Base-by-base conservation (phyloP, 2,329 filamentous ascomycete species). In the Hymenoscyphus occultus region DNA sequence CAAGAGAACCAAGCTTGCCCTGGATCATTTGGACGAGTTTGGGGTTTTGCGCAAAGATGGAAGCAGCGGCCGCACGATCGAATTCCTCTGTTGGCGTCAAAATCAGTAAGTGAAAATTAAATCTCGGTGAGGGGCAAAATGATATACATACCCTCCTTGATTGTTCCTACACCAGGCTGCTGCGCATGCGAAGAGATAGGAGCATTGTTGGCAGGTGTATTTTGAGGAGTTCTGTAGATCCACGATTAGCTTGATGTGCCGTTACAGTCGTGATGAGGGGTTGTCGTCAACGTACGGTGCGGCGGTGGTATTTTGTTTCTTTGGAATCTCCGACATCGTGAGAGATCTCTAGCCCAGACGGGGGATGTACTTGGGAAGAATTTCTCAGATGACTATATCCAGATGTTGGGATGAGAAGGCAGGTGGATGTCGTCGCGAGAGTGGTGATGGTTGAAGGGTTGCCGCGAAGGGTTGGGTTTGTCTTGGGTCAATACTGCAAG, bases 131-230 rank as follows among this genome's bases (percentile, higher is more conserved):
- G 70, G 68, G 71, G 70, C 67, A 69, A 71, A 69, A 66, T 56
- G 61, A 65, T 67, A 60, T 51, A 83, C 86, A 79, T 81, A 98
- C 95, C 95, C 88, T 99, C 95, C 80, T 94, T 95, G 83, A 99
- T 98, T 80, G 92, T 97, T 71, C 92, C 84, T 69, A 99, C 90
- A 71, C 90, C 92, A 69, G 95, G 95, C 81, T 97, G 92, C 82
- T 97, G 93, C 73, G 96, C 95, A 80, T 95, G 94, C 69, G 94
- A 98, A 62, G 93, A 96, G 81, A 99, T 98, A 71, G 95, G 95
- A 72, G 96, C 95, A 83, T 94, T 93, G 81, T 88, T 93, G 72
- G 92, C 90, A 72, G 95, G 95, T 64, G 95, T 99, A 84, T 99
- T 99, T 82, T 99, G 95, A 76, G 95, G 95, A 76, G 95, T 99